Conservation (phyloP, 2,329 filamentous ascomycete genomes). For the Talaromyces marneffei region DNA sequence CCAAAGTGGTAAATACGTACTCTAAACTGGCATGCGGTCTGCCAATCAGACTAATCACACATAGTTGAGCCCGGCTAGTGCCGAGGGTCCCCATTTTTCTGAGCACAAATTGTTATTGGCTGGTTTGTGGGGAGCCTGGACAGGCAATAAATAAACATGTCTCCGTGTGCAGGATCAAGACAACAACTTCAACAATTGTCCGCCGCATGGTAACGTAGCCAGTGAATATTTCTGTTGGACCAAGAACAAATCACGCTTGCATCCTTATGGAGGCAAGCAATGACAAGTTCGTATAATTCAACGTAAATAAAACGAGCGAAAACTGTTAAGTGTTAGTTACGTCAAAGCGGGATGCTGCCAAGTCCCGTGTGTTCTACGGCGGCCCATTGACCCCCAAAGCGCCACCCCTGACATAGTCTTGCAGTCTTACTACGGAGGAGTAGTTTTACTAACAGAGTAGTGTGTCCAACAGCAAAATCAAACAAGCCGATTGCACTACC, state of each 20-base stretch:
- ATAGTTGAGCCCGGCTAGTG: neutral
- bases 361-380: neutral
- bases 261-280: no score
- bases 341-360: neutral
- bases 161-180: neutral
- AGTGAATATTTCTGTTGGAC: no score
- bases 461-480: neutral
- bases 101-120: neutral
- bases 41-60: neutral
- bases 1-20: no score
- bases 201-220: no score
- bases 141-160: constrained; percentile 6
- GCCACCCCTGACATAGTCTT: neutral
- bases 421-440: no score
- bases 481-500: neutral
- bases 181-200: neutral
- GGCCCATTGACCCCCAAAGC: neutral
- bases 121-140: neutral
- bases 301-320: no score
- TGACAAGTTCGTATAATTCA: no score
- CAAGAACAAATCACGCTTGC: no score
- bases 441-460: no score
- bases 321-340: neutral
- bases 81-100: neutral
- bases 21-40: neutral